Percentiles rank a stretch among this genome's conserved stretches.
Conservation (phyloP, 352 stramenopile genomes). For the Phytopythium mirpurense region DNA sequence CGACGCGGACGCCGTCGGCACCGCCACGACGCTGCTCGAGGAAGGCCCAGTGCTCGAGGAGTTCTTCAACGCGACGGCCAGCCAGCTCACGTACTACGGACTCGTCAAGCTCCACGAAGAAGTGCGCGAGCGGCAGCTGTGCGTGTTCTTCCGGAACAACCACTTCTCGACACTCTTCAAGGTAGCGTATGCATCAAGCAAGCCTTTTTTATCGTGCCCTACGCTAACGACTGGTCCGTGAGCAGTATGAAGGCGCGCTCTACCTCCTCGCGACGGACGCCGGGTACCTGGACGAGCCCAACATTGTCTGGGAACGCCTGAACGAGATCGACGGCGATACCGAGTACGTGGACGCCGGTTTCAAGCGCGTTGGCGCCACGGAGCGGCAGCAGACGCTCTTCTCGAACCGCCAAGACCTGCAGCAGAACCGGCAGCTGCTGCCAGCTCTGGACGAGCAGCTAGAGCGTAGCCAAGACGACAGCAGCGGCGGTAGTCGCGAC, state of each 20-base stretch:
- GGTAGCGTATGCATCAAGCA: no score
- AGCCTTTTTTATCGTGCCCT: no score
- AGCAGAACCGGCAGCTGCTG: constrained; percentile 7
- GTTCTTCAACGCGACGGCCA: constrained; percentile 89
- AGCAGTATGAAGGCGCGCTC: constrained; percentile 86
- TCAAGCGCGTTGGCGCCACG: constrained; percentile 54
- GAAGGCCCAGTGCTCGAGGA: constrained; percentile 78
- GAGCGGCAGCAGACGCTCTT: constrained; percentile 69
- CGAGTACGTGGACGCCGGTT: constrained; percentile 69
- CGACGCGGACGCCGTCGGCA: constrained; percentile 51
- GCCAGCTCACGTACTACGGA: constrained; percentile 94
- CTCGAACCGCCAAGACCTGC: constrained; percentile 46
- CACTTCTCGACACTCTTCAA: constrained; percentile 98
- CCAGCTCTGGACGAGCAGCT: not conserved
- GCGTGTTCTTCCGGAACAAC: constrained; percentile 99
- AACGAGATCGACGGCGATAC: constrained; percentile 87
- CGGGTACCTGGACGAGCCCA: constrained; percentile 92
- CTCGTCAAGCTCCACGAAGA: constrained; percentile 91
- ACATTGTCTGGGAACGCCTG: constrained; percentile 94
- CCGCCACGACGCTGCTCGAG: constrained; percentile 57
- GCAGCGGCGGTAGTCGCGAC: not conserved
- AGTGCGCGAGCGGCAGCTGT: constrained; percentile 87
- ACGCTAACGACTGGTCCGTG: constrained; percentile 6
- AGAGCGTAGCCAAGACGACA: not conserved
- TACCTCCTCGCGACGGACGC: constrained; percentile 97